phyloP scores from a whole-genome alignment of 768 basidiomycete genomes.

The Serendipita vermifera region DNA sequence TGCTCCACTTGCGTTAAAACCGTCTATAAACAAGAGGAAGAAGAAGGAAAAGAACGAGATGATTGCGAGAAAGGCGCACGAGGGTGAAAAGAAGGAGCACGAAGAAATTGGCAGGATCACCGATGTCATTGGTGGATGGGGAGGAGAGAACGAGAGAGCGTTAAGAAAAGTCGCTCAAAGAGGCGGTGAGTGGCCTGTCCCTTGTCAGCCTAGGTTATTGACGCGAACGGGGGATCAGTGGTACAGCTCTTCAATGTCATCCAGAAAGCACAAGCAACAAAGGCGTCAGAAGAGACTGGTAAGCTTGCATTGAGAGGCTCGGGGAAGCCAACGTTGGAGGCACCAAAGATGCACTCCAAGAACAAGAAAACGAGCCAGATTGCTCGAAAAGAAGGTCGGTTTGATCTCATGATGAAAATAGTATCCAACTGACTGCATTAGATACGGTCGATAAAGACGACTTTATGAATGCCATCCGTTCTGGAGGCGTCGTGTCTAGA shows the following conservation, averaged over 20 bases:
- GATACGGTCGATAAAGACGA: slow-evolving; percentile 53
- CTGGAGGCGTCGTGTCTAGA: slow-evolving; percentile 64
- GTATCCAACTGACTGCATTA: slow-evolving; percentile 18
- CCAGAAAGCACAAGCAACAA: slow-evolving; percentile 64
- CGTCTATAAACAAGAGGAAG: slow-evolving; percentile 50
- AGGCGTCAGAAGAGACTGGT: slow-evolving; percentile 52
- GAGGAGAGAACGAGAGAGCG: slow-evolving; percentile 19
- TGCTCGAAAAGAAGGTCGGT: slow-evolving; percentile 47
- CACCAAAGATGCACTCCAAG: slow-evolving; percentile 35
- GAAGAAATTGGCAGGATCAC: slow-evolving; percentile 18
- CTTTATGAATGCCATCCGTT: slow-evolving; percentile 73
- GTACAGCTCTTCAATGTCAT: slow-evolving; percentile 82
- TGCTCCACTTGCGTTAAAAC: slow-evolving; percentile 65
- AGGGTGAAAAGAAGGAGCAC: slow-evolving; percentile 18
- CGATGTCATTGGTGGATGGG: slow-evolving; percentile 22
- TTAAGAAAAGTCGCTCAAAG: slow-evolving; percentile 20
- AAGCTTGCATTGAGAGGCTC: slow-evolving; percentile 64
- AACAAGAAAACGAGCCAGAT: slow-evolving; percentile 39
- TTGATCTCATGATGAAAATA: slow-evolving; percentile 10
- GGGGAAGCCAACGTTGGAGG: slow-evolving; percentile 14
- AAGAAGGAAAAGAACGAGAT: slow-evolving; percentile 66
- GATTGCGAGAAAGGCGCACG: slow-evolving; percentile 45
- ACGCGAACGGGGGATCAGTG: slow-evolving; percentile 29
- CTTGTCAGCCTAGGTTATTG: background rate
- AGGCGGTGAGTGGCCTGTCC: slow-evolving; percentile 16